Base-by-base conservation (phyloP, 2,329 filamentous ascomycete species). In the Fusarium kyushuense region DNA sequence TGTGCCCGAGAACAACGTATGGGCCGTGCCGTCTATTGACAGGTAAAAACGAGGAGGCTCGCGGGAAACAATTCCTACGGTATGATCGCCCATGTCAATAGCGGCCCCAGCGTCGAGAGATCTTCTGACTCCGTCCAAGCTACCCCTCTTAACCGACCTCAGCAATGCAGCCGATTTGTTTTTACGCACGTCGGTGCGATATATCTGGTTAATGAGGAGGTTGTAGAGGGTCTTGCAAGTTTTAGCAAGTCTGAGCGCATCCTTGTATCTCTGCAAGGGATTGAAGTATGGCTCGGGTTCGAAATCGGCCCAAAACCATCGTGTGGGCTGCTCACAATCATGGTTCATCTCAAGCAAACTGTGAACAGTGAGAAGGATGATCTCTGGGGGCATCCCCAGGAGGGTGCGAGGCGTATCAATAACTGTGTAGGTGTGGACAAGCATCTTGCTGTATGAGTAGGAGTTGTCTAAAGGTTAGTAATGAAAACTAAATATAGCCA, bases 171-270 rank as follows among this genome's bases (percentile, higher is more conserved):
- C 36, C 9, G 43, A 25, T 1, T 48, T 16, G 23, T 59, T 54
- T 6, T 36, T 12, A 3, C n/a, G 23, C 5, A 19, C 33, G 9
- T 67, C 53, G 10, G 12, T 11, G 9, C n/a, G 9, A n/a, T 67
- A 67, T 5, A 63, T 58, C 2, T 25, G 13, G 0, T 13, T 12
- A 3, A 10, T 48, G 5, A 42, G 14, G 4, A 52, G 17, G 5
- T 10, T 4, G 8, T 35, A 25, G 1, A 64, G 17, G 16, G n/a
- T n/a, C 23, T 32, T 48, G 33, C 64, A 67, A 3, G 58, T 55
- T 1, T 42, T 17, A 17, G 63, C 40, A 19, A 67, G 16, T 35
- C 19, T 67, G 1, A 64, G 38, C 1, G 41, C 53, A 23, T 67
- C 63, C 19, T 27, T 17, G 7, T 40, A 67, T 7, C 23, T 8